phyloP scores from a whole-genome alignment of 805 yeast genomes.

The Candida taoyuanica region DNA sequence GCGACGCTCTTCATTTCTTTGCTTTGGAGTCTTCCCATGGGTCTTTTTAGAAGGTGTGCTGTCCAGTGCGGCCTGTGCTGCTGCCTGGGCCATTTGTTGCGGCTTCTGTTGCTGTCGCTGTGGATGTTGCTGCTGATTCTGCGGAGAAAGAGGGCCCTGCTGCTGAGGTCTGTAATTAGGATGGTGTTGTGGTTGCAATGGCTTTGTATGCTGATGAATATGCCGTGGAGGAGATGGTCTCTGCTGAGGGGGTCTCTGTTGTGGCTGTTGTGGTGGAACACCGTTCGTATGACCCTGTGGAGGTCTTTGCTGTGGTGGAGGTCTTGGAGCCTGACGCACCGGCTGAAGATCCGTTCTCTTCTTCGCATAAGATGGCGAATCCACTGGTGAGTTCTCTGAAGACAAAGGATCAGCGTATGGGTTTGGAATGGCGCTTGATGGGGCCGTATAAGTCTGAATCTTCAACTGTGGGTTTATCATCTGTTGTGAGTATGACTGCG shows the following conservation, averaged over 20 bases:
- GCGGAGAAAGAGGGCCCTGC: no score
- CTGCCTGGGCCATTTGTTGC: slow-evolving; percentile 28
- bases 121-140: slow-evolving; percentile 12
- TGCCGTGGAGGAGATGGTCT: slow-evolving; percentile 12
- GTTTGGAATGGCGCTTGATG: slow-evolving; percentile 17
- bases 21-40: slow-evolving; percentile 26
- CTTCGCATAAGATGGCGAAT: slow-evolving; percentile 10
- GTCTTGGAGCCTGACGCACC: slow-evolving; percentile 28
- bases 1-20: slow-evolving; percentile 44
- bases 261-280: slow-evolving; percentile 8
- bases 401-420: slow-evolving; percentile 20
- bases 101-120: slow-evolving; percentile 15
- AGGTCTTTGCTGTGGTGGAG: slow-evolving; percentile 24
- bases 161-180: slow-evolving; percentile 19
- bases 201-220: slow-evolving; percentile 17
- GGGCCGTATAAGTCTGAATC: slow-evolving; percentile 24
- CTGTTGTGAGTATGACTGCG: background rate
- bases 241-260: slow-evolving; percentile 22
- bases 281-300: slow-evolving; percentile 4
- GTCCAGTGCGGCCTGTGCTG: slow-evolving; percentile 33
- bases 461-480: slow-evolving; percentile 32
- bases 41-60: slow-evolving; percentile 18
- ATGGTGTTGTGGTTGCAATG: slow-evolving; percentile 28
- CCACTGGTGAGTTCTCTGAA: slow-evolving; percentile 10
- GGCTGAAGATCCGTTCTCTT: slow-evolving; percentile 21